Base-by-base conservation (phyloP, 1,284 basidiomycete species). In the Takashimella tepidaria region DNA sequence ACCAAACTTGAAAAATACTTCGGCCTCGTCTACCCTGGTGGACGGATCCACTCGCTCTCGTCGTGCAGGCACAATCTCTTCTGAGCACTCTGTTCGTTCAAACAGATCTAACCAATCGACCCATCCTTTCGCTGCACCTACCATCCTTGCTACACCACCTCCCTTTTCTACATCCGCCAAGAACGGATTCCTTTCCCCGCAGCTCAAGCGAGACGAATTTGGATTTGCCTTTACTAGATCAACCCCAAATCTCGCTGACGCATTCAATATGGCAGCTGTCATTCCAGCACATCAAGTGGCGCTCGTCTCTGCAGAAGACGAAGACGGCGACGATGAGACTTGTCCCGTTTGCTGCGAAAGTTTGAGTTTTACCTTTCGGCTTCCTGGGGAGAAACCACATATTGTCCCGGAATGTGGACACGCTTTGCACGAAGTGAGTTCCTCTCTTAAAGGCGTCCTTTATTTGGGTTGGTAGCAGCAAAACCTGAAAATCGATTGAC, bases 381-480 rank as follows among this genome's bases (percentile, higher is more conserved):
- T 92, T 20, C 89, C 86, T 0, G 93, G 95, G 16, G 95, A 98
- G 77, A 97, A 95, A 71, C 90, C 93, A 1, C 92, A 97, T 69
- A 88, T 98, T 54, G 87, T 96, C 23, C 95, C 95, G 25, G 86
- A 91, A 67, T 98, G 95, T 66, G 92, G 95, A n/a, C 95, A 98
- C 77, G 87, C 89, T 10, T 82, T 98, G 22, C 95, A 96, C 76
- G 88, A 96, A 78, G 90, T 89, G 60, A 69, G 83, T 77, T 5
- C 31, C 31, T 37, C 31, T 37, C n/a, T n/a, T n/a, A n/a, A n/a
- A n/a, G n/a, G n/a, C n/a, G n/a, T n/a, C n/a, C n/a, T n/a, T n/a
- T n/a, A n/a, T n/a, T n/a, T n/a, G n/a, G n/a, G n/a, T n/a, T n/a
- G n/a, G n/a, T n/a, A n/a, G n/a, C n/a, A n/a, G n/a, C n/a, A n/a